These are phyloP conservation scores for Pythium graminicola DNA, from an alignment of 352 stramenopile species.

Conservation along the genomic window DNA sequence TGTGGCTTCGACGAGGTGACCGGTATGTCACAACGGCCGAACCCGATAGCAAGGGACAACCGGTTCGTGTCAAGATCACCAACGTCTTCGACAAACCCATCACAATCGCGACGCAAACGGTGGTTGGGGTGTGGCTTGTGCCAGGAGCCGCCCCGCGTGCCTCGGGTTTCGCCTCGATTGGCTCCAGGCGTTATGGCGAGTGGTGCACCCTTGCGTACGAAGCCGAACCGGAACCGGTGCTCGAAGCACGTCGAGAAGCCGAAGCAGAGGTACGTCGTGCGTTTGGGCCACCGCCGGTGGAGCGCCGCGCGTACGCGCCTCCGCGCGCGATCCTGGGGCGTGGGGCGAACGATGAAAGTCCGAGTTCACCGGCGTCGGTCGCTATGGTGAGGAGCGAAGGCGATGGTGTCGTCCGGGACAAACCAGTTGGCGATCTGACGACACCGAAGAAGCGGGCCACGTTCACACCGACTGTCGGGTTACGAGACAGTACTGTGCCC, in stretches of 20 bases:
- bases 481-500: neutral
- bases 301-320: neutral
- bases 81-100: neutral
- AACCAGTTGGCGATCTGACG: too few relatives aligned
- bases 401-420: too few relatives aligned
- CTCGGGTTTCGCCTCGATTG: slow-evolving; percentile 4
- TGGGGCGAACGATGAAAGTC: neutral
- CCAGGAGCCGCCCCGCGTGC: neutral
- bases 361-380: neutral
- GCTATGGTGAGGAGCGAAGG: neutral
- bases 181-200: slow-evolving; percentile 7
- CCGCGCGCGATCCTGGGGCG: slow-evolving; percentile 3
- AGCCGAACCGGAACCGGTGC: neutral
- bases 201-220: slow-evolving; percentile 14
- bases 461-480: slow-evolving; percentile 1
- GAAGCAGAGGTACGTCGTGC: neutral
- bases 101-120: neutral
- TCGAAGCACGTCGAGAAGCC: slow-evolving; percentile 2
- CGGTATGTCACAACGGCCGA: slow-evolving; percentile 1
- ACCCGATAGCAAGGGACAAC: neutral
- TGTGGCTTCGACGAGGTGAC: slow-evolving; percentile 9
- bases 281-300: neutral
- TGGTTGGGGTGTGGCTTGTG: slow-evolving; percentile 3
- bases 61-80: neutral
- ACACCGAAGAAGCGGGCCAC: too few relatives aligned